Percentiles rank a stretch among this genome's conserved stretches.
phyloP scores from a whole-genome alignment of 257 asterid genomes.

The Verbena officinalis region DNA sequence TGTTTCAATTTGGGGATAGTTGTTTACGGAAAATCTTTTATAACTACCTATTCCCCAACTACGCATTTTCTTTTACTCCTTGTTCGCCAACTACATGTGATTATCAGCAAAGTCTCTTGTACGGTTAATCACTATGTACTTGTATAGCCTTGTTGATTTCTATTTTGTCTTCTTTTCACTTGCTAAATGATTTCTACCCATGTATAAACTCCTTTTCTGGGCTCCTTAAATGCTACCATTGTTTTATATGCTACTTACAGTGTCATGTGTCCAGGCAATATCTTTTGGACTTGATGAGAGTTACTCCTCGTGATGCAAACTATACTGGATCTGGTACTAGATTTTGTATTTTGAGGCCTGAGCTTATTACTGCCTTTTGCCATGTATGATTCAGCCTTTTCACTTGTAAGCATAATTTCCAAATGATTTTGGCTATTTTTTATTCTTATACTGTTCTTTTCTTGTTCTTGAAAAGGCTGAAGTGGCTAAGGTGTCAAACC shows the following conservation, averaged over 20 bases:
- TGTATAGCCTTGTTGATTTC: background rate
- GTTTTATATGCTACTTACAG: conserved; percentile 16
- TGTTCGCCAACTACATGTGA: conserved; percentile 9
- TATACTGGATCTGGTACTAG: conserved; percentile 74
- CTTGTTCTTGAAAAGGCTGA: conserved; percentile 51
- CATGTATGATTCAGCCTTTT: conserved; percentile 49
- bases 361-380: conserved; percentile 75
- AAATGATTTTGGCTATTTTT: conserved; percentile 4
- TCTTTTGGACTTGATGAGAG: conserved; percentile 95
- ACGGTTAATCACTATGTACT: background rate
- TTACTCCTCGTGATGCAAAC: conserved; percentile 98
- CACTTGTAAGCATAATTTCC: background rate
- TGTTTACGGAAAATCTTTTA: background rate
- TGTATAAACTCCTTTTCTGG: background rate
- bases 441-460: conserved; percentile 25
- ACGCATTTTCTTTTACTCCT: background rate
- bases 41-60: background rate
- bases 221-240: conserved; percentile 1
- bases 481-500: conserved; percentile 56
- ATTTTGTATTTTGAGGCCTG: conserved; percentile 93
- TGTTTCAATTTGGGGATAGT: conserved; percentile 6
- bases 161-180: conserved; percentile 3
- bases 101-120: background rate
- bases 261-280: conserved; percentile 62
- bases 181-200: background rate